These are phyloP conservation scores for Penicillium sp. DNA, from an alignment of 2,329 filamentous ascomycete species.

Conservation along the genomic window DNA sequence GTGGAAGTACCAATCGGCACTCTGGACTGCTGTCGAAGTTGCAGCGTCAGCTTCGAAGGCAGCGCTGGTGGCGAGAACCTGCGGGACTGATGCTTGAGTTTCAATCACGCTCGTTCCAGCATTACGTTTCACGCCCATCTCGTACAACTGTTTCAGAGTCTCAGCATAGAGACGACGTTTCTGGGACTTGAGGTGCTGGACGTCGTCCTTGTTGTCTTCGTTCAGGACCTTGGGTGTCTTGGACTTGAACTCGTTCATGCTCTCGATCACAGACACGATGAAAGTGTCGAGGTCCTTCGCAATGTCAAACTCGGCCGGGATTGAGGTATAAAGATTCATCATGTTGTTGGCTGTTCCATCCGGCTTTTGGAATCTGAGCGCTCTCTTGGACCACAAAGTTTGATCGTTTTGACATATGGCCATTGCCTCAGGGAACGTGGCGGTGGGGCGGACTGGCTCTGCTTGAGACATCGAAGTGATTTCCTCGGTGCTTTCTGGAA, in stretches of 20 bases:
- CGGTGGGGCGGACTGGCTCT: slow-evolving; percentile 16
- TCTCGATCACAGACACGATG: slow-evolving; percentile 64
- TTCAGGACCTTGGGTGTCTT: slow-evolving; percentile 78
- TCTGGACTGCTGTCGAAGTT: slow-evolving; percentile 32
- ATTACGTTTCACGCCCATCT: slow-evolving; percentile 88
- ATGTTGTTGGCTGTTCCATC: slow-evolving; percentile 72
- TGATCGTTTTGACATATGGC: slow-evolving; percentile 31
- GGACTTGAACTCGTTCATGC: slow-evolving; percentile 72
- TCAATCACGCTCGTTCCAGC: slow-evolving; percentile 70
- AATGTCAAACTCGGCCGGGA: slow-evolving; percentile 55
- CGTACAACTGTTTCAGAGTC: slow-evolving; percentile 74
- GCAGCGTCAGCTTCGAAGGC: slow-evolving; percentile 33
- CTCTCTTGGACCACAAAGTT: slow-evolving; percentile 47
- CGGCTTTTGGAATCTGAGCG: slow-evolving; percentile 68
- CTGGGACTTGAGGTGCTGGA: slow-evolving; percentile 86
- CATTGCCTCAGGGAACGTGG: slow-evolving; percentile 33
- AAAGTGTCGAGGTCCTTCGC: slow-evolving; percentile 65
- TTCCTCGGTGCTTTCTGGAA: slow-evolving; percentile 36
- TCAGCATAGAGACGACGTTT: slow-evolving; percentile 91
- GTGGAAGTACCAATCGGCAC: slow-evolving; percentile 72
- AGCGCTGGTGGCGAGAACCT: slow-evolving; percentile 63
- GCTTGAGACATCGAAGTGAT: slow-evolving; percentile 17
- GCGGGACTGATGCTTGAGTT: slow-evolving; percentile 68
- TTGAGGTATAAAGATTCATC: slow-evolving; percentile 59
- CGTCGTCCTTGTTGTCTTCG: slow-evolving; percentile 77